These are phyloP conservation scores for Aspergillus sparsus DNA, from an alignment of 495 filamentous ascomycete species.

Conservation along the genomic window DNA sequence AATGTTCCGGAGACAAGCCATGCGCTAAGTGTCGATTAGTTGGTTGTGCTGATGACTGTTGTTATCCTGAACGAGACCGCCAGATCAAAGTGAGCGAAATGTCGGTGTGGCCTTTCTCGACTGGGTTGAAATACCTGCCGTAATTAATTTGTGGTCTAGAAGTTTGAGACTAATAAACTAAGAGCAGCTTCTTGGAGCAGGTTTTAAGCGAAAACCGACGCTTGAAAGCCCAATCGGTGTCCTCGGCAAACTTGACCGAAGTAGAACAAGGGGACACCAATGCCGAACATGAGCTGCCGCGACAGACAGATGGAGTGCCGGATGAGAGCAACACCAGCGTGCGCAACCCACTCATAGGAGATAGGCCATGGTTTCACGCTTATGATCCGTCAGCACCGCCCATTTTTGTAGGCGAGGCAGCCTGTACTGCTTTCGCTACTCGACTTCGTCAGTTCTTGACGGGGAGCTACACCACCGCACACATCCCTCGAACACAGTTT, in stretches of 20 bases:
- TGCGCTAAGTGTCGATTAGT: constrained; percentile 43
- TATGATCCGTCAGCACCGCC: constrained; percentile 48
- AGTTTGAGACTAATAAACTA: background rate
- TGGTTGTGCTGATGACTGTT: constrained; percentile 42
- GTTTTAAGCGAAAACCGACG: constrained; percentile 42
- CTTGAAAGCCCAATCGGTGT: constrained; percentile 39
- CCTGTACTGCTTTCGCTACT: constrained; percentile 50
- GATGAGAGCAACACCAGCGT: constrained; percentile 38
- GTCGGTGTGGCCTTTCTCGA: constrained; percentile 22
- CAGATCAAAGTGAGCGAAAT: constrained; percentile 50
- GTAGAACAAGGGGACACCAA: constrained; percentile 14
- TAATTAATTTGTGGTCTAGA: constrained; percentile 8
- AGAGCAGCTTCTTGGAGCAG: constrained; percentile 38
- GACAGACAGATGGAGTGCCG: constrained; percentile 25
- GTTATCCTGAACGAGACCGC: constrained; percentile 42
- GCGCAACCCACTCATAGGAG: constrained; percentile 44
- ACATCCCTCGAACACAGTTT: constrained; percentile 46
- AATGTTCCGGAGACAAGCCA: constrained; percentile 46
- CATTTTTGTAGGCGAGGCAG: constrained; percentile 49
- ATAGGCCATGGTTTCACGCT: constrained; percentile 47
- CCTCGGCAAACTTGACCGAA: constrained; percentile 37
- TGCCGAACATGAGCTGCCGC: constrained; percentile 25
- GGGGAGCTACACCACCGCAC: constrained; percentile 38
- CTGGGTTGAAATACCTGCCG: background rate
- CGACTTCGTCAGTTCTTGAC: constrained; percentile 47